Base-by-base conservation (phyloP, 495 filamentous ascomycete genomes). In the Rhizodiscina lignyota region DNA sequence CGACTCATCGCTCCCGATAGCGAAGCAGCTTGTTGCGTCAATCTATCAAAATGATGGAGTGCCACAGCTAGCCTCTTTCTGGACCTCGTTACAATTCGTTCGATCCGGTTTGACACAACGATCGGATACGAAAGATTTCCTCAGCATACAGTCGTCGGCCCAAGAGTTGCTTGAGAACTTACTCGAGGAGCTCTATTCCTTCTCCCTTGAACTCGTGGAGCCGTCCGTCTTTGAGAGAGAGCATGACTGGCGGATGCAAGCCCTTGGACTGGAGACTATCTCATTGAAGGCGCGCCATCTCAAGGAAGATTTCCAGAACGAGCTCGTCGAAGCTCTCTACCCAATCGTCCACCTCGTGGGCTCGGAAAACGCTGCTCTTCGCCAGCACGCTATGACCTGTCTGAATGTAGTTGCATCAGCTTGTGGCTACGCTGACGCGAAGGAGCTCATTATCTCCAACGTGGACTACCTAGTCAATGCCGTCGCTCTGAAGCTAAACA, bases 391-490 rank as follows among this genome's bases (percentile, higher is more conserved):
- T 15, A 83, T 94, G 45, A 70, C 72, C 3, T 82, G 78, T 31
- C 67, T 99, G 2, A 84, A 93, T 45, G 70, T 74, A 10, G 61
- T 94, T 20, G 77, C 89, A 5, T 49, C 53, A 5, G 61, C 78
- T 0, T 94, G 85, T 53, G 73, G 70, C 13, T 99, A 96, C 47
- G 26, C 47, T 0, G 74, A 66, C 44, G 73, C 85, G 6, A 76
- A 77, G 21, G 72, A 82, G 8, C 61, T 99, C 41, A 74, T 99
- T 30, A 67, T 94, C 31, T 76, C 83, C 21, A 99, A 99, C 42
- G 85, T 79, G 18, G 89, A 99, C 53, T 99, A 99, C 52, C 77
- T 99, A 57, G 77, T 94, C 32, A 96, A 94, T 50, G 80, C 87
- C 0, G 74, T 96, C 4, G 80, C 79, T 0, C 59, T 94, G 17